These are phyloP conservation scores for Penicillium brevicompactum DNA, from an alignment of 2,329 filamentous ascomycete genomes.

Conservation along the genomic window DNA sequence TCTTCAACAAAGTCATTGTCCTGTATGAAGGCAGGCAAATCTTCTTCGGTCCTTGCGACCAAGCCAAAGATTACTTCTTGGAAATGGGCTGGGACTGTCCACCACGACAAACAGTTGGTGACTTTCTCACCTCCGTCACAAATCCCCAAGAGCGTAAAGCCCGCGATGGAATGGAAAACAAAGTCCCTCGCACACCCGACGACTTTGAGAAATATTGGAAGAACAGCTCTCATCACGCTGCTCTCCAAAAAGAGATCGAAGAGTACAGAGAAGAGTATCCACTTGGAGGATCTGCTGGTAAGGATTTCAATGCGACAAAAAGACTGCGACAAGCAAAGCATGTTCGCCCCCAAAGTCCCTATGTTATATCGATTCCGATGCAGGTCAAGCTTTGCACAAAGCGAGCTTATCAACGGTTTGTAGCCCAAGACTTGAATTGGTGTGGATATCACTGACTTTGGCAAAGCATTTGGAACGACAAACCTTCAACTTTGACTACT, in stretches of 20 bases:
- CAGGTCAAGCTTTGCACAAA: constrained; percentile 76
- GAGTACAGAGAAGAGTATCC: constrained; percentile 34
- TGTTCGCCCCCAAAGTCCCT: constrained; percentile 55
- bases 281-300: constrained; percentile 17
- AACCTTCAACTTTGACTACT: background rate
- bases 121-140: constrained; percentile 69
- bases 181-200: constrained; percentile 65
- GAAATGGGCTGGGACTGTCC: constrained; percentile 69
- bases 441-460: background rate
- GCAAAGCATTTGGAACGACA: background rate
- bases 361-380: constrained; percentile 72
- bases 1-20: constrained; percentile 73
- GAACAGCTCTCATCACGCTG: constrained; percentile 29
- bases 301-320: constrained; percentile 29
- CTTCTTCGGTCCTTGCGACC: constrained; percentile 65
- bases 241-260: constrained; percentile 35
- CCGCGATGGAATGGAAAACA: constrained; percentile 59
- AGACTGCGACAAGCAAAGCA: constrained; percentile 31
- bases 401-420: constrained; percentile 69
- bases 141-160: constrained; percentile 61
- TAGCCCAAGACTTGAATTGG: background rate
- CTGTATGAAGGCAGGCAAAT: constrained; percentile 77
- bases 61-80: constrained; percentile 67
- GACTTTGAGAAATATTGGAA: constrained; percentile 61
- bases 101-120: constrained; percentile 65